Conservation (phyloP, 2,329 filamentous ascomycete species). For the Tolypocladium pustulatum region DNA sequence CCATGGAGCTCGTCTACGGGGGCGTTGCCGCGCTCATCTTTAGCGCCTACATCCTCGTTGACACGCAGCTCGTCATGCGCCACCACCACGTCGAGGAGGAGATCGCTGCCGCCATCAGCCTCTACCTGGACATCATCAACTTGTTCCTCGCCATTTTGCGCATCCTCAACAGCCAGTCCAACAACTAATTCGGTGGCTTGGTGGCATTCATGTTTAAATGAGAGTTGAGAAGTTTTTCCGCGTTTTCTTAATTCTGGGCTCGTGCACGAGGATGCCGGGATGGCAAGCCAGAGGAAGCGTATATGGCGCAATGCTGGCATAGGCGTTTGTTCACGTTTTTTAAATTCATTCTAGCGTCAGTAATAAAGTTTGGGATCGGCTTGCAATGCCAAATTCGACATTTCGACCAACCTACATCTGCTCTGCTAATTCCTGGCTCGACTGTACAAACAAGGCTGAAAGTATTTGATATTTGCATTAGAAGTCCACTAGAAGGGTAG, state of each 20-base stretch:
- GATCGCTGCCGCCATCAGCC: slow-evolving; percentile 86
- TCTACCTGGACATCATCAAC: slow-evolving; percentile 96
- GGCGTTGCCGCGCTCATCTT: slow-evolving; percentile 78
- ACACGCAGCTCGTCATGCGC: slow-evolving; percentile 90
- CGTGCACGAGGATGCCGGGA: neutral
- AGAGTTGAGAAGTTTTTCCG: neutral
- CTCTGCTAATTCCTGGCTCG: neutral
- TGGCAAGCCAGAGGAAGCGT: neutral
- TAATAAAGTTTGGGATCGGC: neutral
- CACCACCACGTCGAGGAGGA: slow-evolving; percentile 98
- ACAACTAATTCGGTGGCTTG: slow-evolving; percentile 51
- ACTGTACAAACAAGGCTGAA: slow-evolving; percentile 17
- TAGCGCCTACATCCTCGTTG: slow-evolving; percentile 87
- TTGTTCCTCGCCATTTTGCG: slow-evolving; percentile 90
- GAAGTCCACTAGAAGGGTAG: slow-evolving; percentile 48
- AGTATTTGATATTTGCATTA: slow-evolving; percentile 53
- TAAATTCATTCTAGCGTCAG: neutral
- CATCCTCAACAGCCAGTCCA: slow-evolving; percentile 91
- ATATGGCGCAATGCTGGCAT: neutral
- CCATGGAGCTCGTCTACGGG: slow-evolving; percentile 77
- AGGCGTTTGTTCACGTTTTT: neutral
- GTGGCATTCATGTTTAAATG: neutral
- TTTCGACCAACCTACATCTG: neutral
- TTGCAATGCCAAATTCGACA: neutral
- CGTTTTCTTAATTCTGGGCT: neutral